Conservation (phyloP, 345 rosid genomes). For the Arabidopsis suecica region DNA sequence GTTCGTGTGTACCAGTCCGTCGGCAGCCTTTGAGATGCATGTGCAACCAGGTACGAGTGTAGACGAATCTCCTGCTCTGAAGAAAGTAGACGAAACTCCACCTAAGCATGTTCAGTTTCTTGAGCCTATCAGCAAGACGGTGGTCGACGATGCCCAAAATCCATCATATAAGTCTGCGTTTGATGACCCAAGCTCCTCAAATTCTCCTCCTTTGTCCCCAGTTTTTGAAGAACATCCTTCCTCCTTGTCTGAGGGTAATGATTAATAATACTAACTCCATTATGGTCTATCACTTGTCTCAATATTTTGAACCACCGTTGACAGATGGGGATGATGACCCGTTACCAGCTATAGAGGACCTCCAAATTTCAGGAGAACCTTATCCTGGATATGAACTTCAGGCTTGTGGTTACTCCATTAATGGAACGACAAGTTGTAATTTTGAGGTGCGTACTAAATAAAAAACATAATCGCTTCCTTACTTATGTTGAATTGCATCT, state of each 20-base stretch:
- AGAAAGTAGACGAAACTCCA: conserved; percentile 28
- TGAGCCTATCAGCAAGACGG: conserved; percentile 67
- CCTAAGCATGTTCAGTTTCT: conserved; percentile 74
- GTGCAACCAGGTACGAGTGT: conserved; percentile 23
- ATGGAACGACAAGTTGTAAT: conserved; percentile 99
- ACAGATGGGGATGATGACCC: conserved; percentile 89
- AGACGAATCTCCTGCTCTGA: conserved; percentile 30
- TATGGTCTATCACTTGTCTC: conserved; percentile 27
- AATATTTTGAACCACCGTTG: conserved; percentile 36
- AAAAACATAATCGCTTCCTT: conserved; percentile 18
- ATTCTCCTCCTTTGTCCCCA: conserved; percentile 72
- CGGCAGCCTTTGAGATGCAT: conserved; percentile 23
- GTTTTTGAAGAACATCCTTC: conserved; percentile 91
- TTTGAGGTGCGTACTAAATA: conserved; percentile 75
- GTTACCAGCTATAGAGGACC: conserved; percentile 83
- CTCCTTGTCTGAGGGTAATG: conserved; percentile 84
- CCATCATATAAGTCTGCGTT: conserved; percentile 52
- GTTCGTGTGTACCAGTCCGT: conserved; percentile 34
- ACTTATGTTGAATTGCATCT: conserved; percentile 27
- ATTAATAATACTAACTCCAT: conserved; percentile 24
- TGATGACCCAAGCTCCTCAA: conserved; percentile 73
- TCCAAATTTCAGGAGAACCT: conserved; percentile 96
- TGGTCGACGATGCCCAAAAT: conserved; percentile 67
- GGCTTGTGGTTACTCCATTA: conserved; percentile 90
- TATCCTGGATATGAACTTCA: conserved; percentile 95